Evolutionary conservation across 2,329 filamentous ascomycete genomes (phyloP), one percentile per base, ranked within the genome.

Genomic region (Keithomyces neogunnii): DNA sequence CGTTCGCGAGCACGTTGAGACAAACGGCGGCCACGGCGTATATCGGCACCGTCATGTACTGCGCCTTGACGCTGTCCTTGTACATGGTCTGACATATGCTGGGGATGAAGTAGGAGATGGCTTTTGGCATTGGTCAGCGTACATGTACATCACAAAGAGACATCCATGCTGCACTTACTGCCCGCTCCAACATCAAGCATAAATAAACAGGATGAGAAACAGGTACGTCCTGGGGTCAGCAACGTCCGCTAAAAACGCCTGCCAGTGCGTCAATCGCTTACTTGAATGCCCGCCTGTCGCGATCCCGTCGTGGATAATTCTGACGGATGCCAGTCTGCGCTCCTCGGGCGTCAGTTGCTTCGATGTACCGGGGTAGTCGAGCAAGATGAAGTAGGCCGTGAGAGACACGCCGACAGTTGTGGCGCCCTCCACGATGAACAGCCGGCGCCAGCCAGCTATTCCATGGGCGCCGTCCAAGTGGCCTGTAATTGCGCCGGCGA

Each of bases 381-480:
- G 85, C n/a, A 87, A 65, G 0, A 82, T 81, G 57, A 83, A 58
- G 63, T 82, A 84, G 3, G 74, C 65, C 28, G 85, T 69, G 4
- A 86, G 28, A 0, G 75, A 71, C 0, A 86, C 65, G 3, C 71
- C 69, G 52, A 65, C 55, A 7, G 69, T 72, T 56, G 84, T 76
- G 58, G 85, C 78, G 26, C 84, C 84, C 62, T 87, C 84, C 19
- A 87, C 78, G 6, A 76, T 76, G 54, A 86, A 87, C 51, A 86
- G 83, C 83, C 85, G 85, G 5, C 82, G 72, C 84, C 83, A 87
- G n/a, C 66, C 68, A 32, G 67, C 68, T 0, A 85, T 67, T 10
- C 69, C 63, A 1, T 80, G 62, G 11, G 80, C 82, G 48, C 84
- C 75, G 47, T 72, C 63, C 49, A 75, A 64, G 10, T 86, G 70